Evolutionary conservation across 768 basidiomycete genomes (phyloP).

Genomic region (Clitopilus passeckerianus): DNA sequence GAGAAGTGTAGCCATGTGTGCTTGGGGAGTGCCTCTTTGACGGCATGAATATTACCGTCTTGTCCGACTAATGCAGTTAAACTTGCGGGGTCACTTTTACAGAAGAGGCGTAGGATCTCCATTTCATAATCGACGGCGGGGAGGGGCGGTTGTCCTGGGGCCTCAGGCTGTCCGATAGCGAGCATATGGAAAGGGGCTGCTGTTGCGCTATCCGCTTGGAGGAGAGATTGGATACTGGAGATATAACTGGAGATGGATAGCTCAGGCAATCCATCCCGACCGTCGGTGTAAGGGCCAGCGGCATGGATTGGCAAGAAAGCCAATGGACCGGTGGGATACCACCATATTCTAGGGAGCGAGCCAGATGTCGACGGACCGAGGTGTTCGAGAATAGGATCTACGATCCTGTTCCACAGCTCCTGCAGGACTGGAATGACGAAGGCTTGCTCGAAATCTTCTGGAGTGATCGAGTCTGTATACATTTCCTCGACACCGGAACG

Average conservation of each 20-base stretch:
- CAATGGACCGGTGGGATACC: constrained; percentile 15
- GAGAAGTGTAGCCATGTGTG: constrained; percentile 26
- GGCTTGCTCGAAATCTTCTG: background rate
- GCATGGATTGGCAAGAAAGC: constrained; percentile 17
- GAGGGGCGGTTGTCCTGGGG: constrained; percentile 7
- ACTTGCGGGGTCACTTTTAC: background rate
- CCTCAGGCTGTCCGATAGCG: constrained; percentile 8
- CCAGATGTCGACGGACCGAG: constrained; percentile 3
- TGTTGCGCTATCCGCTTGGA: background rate
- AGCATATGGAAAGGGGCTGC: constrained; percentile 3
- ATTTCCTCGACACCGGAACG: background rate
- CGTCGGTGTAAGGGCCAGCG: constrained; percentile 11
- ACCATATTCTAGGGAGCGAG: constrained; percentile 7
- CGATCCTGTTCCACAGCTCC: constrained; percentile 16
- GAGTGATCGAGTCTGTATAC: background rate
- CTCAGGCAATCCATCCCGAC: background rate
- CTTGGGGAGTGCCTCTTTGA: constrained; percentile 7
- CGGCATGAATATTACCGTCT: constrained; percentile 9
- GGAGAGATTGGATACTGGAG: constrained; percentile 13
- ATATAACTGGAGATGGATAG: constrained; percentile 15
- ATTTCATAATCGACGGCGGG: constrained; percentile 7
- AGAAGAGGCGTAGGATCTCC: constrained; percentile 3
- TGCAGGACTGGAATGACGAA: constrained; percentile 4
- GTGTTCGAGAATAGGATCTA: constrained; percentile 15
- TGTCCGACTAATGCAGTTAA: constrained; percentile 2